These are phyloP conservation scores for Plasmodium chabaudi DNA, from an alignment of 169 alveolate genomes.

Conservation along the genomic window DNA sequence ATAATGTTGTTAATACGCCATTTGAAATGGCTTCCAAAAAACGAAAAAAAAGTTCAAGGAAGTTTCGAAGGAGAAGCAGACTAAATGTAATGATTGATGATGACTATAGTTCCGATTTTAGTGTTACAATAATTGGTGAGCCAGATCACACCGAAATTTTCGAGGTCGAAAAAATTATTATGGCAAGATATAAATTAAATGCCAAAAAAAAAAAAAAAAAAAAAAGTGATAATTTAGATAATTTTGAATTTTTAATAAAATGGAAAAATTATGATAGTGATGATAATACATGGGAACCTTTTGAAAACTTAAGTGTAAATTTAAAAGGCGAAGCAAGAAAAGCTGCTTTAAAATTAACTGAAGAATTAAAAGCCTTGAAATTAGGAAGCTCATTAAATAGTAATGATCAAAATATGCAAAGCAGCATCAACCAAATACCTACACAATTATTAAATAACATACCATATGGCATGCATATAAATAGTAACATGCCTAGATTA, in stretches of 20 bases:
- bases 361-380: constrained; percentile 14
- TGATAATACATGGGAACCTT: constrained; percentile 76
- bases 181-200: constrained; percentile 61
- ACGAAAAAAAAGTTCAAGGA: constrained; percentile 11
- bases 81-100: constrained; percentile 19
- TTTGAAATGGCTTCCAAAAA: constrained; percentile 27
- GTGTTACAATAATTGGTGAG: constrained; percentile 40
- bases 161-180: constrained; percentile 62
- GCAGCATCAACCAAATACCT: neutral
- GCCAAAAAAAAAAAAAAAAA: constrained; percentile 37
- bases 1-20: neutral
- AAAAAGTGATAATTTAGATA: constrained; percentile 56
- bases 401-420: neutral
- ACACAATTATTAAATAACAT: neutral
- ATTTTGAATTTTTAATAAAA: constrained; percentile 70
- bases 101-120: constrained; percentile 41
- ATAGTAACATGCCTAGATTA: neutral
- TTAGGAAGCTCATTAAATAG: neutral
- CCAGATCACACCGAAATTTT: constrained; percentile 72
- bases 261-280: constrained; percentile 75
- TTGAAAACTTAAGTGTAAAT: constrained; percentile 66
- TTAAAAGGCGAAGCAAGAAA: constrained; percentile 60
- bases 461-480: neutral
- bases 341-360: constrained; percentile 45
- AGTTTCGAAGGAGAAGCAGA: constrained; percentile 13